These are phyloP conservation scores for Pythium scleroteichum DNA, from an alignment of 352 stramenopile genomes.

Conservation along the genomic window DNA sequence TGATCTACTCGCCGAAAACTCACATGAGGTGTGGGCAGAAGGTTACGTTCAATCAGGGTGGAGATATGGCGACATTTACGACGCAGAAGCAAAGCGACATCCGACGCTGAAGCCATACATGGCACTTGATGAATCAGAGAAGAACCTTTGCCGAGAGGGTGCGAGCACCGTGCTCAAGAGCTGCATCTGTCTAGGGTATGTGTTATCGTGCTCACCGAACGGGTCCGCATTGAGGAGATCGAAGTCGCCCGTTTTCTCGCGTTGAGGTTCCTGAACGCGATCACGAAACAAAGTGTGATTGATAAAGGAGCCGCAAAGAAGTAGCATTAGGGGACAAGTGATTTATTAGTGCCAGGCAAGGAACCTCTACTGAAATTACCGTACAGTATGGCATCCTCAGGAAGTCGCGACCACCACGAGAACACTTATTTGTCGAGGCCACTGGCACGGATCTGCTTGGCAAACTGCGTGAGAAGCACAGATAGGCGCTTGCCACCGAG, in stretches of 20 bases:
- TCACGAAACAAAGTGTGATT: too few species aligned
- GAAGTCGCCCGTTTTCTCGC: too few species aligned
- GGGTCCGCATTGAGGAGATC: too few species aligned
- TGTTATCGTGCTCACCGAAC: slow-evolving; percentile 47
- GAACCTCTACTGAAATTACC: too few species aligned
- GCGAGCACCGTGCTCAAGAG: slow-evolving; percentile 55
- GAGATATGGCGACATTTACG: slow-evolving; percentile 39
- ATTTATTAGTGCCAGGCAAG: too few species aligned
- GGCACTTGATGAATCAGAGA: slow-evolving; percentile 52
- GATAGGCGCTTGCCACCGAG: slow-evolving; percentile 34
- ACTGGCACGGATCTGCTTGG: slow-evolving; percentile 23
- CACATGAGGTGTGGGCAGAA: slow-evolving; percentile 67
- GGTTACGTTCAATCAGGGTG: slow-evolving; percentile 49
- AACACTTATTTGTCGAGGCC: slow-evolving; percentile 16
- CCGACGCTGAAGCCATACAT: slow-evolving; percentile 66
- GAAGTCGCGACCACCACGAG: neutral
- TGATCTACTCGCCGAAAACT: slow-evolving; percentile 69
- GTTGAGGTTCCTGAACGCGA: too few species aligned
- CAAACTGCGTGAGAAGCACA: slow-evolving; percentile 35
- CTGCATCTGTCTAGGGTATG: slow-evolving; percentile 52
- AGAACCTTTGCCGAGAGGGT: slow-evolving; percentile 45
- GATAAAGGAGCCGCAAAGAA: too few species aligned
- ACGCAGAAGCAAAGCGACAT: slow-evolving; percentile 44
- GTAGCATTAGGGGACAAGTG: too few species aligned
- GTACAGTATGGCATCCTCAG: too few species aligned